phyloP scores from a whole-genome alignment of 164 flowering plant species.

The Kingdonia uniflora region DNA sequence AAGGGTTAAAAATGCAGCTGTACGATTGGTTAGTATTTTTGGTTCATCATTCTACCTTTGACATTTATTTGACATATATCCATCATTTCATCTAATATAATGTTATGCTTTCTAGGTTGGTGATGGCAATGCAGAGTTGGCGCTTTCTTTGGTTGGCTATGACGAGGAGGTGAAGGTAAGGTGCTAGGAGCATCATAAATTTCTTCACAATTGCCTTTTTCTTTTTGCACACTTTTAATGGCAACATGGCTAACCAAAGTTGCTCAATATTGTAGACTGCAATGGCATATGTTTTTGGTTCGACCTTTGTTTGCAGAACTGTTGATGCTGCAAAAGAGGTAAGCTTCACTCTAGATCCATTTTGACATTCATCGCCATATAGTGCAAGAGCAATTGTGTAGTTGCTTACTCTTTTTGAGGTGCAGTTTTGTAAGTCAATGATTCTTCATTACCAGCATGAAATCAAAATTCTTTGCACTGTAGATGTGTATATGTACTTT shows the following conservation, averaged over 20 bases:
- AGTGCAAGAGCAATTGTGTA: too few species aligned
- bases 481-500: too few species aligned
- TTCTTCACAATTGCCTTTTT: too few species aligned
- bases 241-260: background rate
- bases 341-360: slow-evolving; percentile 6
- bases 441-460: too few species aligned
- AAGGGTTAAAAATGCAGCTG: slow-evolving; percentile 62
- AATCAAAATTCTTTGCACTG: too few species aligned
- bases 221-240: too few species aligned
- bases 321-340: slow-evolving; percentile 90
- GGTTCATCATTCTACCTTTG: background rate
- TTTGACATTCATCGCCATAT: background rate
- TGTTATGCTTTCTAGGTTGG: slow-evolving; percentile 63
- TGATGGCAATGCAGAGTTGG: slow-evolving; percentile 77
- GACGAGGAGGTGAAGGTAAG: slow-evolving; percentile 72
- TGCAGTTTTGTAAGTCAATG: too few species aligned
- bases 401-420: too few species aligned
- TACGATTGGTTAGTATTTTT: slow-evolving; percentile 49
- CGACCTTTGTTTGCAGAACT: slow-evolving; percentile 86
- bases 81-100: too few species aligned
- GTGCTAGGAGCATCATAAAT: background rate
- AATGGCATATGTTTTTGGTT: slow-evolving; percentile 90
- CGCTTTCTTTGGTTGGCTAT: slow-evolving; percentile 89
- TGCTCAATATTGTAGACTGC: slow-evolving; percentile 53
- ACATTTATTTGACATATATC: too few species aligned